Evolutionary conservation across 768 basidiomycete species (phyloP).

Genomic region (Suillus weaverae): DNA sequence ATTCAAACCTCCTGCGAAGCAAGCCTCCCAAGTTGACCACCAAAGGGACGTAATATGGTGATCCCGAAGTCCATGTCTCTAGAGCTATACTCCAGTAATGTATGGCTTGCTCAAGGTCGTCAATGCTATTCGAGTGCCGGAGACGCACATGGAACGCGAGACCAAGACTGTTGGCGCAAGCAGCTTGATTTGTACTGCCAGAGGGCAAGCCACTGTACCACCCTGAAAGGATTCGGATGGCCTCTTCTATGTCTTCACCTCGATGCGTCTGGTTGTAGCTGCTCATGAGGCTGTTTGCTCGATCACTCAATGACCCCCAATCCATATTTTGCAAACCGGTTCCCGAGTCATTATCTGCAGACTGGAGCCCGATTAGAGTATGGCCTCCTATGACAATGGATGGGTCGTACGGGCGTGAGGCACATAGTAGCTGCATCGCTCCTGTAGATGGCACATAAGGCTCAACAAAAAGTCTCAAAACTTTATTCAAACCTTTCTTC

Average conservation of each 20-base stretch:
- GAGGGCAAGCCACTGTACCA: constrained; percentile 21
- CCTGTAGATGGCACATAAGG: not conserved
- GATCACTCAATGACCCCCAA: not conserved
- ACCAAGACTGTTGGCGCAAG: constrained; percentile 22
- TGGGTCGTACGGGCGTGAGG: not conserved
- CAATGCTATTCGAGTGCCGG: constrained; percentile 16
- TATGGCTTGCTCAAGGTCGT: constrained; percentile 25
- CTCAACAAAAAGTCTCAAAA: not conserved
- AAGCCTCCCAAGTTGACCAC: constrained; percentile 18
- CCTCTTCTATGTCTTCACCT: constrained; percentile 27
- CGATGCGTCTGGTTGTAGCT: constrained; percentile 24
- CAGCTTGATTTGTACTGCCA: constrained; percentile 17
- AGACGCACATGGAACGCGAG: constrained; percentile 24
- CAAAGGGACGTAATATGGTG: constrained; percentile 16
- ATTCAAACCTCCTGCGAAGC: constrained; percentile 22
- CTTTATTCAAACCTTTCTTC: not conserved
- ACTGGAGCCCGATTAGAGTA: not conserved
- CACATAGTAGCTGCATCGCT: not conserved
- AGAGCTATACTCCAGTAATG: constrained; percentile 15
- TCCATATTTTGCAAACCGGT: not conserved
- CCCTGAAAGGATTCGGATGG: constrained; percentile 18
- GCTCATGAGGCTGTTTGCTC: constrained; percentile 15
- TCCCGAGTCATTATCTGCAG: not conserved
- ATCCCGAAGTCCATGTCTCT: constrained; percentile 12
- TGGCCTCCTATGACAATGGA: not conserved